Base-by-base conservation (phyloP, 2,329 filamentous ascomycete genomes). In the Monilinia fructigena region DNA sequence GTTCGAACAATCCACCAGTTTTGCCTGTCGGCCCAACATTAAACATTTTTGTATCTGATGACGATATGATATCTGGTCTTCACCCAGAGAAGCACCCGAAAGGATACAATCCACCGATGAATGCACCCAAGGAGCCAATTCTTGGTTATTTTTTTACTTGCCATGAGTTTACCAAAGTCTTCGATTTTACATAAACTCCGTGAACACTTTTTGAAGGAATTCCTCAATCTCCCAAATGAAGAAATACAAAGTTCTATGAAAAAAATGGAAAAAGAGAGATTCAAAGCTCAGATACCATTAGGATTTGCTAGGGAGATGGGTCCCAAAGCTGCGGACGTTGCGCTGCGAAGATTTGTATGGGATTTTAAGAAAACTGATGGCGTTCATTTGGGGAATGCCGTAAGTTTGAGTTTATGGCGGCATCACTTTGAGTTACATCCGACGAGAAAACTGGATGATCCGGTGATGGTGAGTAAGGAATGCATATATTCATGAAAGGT, bases 301-400 rank as follows among this genome's bases (percentile, higher is more conserved):
- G 58, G 58, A 50, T 60, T 38, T 26, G 23, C 28, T 7, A 50
- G 2, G 23, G 8, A 26, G 2, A 11, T 50, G 28, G 58, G 58
- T 16, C 6, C 11, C 3, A 5, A 0, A 11, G 2, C 4, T 26
- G 58, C 58, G 14, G 42, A 50, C 18, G 11, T 0, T 8, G n/a
- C 28, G 14, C 14, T 7, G 12, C 4, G 48, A 20, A 18, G 18
- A 1, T 1, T 50, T 6, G 14, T n/a, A 18, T 3, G 7, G 12
- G 20, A 38, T 11, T 60, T 26, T 18, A 6, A 7, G 8, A 28
- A 4, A 23, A 18, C 4, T 1, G 20, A 12, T 1, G 58, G 45
- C 35, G 10, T 60, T 50, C 45, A 60, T 10, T 38, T 60, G 28
- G 58, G 58, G 20, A 23, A 10, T 38, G 58, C 58, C 23, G 28